Conservation (phyloP, 345 rosid species). For the Gynandropsis gynandra region DNA sequence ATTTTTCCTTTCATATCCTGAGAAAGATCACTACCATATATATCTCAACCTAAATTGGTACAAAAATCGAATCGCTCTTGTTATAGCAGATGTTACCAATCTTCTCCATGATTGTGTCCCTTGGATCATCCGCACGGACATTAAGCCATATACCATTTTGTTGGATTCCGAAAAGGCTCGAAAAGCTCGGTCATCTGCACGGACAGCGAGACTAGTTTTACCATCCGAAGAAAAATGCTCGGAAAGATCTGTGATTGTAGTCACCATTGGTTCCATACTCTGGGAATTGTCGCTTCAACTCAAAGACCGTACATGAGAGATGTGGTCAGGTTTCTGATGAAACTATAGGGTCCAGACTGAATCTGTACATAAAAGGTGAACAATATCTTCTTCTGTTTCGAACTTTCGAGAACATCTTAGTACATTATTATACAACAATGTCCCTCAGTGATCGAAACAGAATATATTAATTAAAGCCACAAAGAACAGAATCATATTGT, state of each 20-base stretch:
- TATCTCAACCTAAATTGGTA: too few species aligned
- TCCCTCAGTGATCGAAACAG: too few species aligned
- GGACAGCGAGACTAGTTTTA: slow-evolving; percentile 28
- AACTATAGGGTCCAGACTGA: slow-evolving; percentile 22
- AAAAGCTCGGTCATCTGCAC: slow-evolving; percentile 37
- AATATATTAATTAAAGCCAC: too few species aligned
- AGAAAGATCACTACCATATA: too few species aligned
- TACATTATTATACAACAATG: too few species aligned
- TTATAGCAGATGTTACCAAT: slow-evolving; percentile 35
- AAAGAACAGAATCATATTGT: too few species aligned
- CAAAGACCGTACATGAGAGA: slow-evolving; percentile 42
- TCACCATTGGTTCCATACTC: slow-evolving; percentile 38
- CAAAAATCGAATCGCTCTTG: slow-evolving; percentile 28
- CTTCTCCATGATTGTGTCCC: slow-evolving; percentile 41
- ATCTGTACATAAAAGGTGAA: background rate
- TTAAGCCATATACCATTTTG: slow-evolving; percentile 32
- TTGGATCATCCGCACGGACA: slow-evolving; percentile 34
- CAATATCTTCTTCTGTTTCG: too few species aligned
- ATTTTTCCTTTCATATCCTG: too few species aligned
- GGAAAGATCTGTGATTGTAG: slow-evolving; percentile 26
- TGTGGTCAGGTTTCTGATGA: slow-evolving; percentile 27
- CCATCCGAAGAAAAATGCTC: slow-evolving; percentile 22
- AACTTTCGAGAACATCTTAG: too few species aligned
- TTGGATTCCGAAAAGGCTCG: slow-evolving; percentile 34
- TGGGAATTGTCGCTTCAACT: slow-evolving; percentile 35